A percentile compares a stretch with the other conserved stretches of the same genome.
phyloP scores from a whole-genome alignment of 345 rosid genomes.

The Mercurialis annua region DNA sequence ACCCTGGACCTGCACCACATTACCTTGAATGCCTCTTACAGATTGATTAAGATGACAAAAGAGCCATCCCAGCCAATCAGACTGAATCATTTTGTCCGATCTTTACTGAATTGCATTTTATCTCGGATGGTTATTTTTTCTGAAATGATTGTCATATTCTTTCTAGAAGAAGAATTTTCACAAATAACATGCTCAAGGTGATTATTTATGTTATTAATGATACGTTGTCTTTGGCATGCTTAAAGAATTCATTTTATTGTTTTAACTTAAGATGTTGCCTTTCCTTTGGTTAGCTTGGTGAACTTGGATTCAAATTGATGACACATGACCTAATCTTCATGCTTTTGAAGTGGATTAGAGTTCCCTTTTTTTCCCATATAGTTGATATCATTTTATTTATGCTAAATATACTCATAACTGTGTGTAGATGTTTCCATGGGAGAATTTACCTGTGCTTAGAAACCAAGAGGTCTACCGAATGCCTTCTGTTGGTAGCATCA shows the following conservation, averaged over 20 bases:
- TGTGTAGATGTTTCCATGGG: conserved; percentile 98
- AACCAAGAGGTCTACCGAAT: conserved; percentile 89
- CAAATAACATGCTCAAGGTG: neutral
- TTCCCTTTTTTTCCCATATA: neutral
- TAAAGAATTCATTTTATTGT: neutral
- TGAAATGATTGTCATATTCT: too few species aligned
- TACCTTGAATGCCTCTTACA: neutral
- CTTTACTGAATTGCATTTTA: neutral
- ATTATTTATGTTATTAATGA: neutral
- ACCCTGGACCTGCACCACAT: neutral
- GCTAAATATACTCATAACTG: conserved; percentile 19
- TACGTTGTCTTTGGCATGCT: neutral
- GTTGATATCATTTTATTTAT: neutral
- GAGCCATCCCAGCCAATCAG: neutral
- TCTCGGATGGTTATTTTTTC: neutral
- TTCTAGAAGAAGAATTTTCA: neutral
- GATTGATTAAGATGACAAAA: neutral
- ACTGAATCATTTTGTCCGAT: neutral
- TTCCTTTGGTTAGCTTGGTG: neutral
- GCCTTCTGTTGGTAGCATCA: conserved; percentile 89
- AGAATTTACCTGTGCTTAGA: conserved; percentile 75
- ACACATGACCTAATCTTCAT: neutral
- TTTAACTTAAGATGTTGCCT: neutral
- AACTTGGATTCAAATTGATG: neutral
- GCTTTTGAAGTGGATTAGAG: neutral